Evolutionary conservation across 176 grass and related monocot species (phyloP).

Genomic region (Tillandsia leiboldiana): DNA sequence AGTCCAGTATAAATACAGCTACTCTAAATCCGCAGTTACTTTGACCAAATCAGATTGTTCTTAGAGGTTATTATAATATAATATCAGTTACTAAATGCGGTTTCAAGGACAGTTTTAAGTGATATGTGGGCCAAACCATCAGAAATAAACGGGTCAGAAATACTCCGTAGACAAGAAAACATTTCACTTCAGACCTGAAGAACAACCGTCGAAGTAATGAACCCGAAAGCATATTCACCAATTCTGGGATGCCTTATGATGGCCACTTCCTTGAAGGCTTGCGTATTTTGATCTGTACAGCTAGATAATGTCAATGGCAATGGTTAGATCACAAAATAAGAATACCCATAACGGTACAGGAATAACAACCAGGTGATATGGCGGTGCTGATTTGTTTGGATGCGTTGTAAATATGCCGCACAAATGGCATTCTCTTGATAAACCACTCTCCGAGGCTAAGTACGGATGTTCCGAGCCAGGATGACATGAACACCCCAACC

Average conservation of each 20-base stretch:
- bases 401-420: slow-evolving; percentile 24
- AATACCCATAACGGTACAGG: neutral
- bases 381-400: slow-evolving; percentile 25
- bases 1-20: neutral
- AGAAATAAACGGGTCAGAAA: neutral
- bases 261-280: slow-evolving; percentile 22
- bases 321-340: neutral
- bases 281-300: slow-evolving; percentile 17
- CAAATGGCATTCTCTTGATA: slow-evolving; percentile 27
- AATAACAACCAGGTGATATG: slow-evolving; percentile 18
- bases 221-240: slow-evolving; percentile 30
- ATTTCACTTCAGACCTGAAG: slow-evolving; percentile 11
- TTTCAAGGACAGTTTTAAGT: too few species aligned
- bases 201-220: slow-evolving; percentile 18
- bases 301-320: neutral
- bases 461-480: slow-evolving; percentile 17
- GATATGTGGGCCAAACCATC: neutral
- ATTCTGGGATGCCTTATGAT: slow-evolving; percentile 23
- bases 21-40: too few species aligned
- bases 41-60: too few species aligned
- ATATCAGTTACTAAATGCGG: too few species aligned
- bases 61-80: too few species aligned
- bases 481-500: slow-evolving; percentile 21
- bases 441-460: slow-evolving; percentile 21
- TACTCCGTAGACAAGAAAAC: neutral